Conservation (phyloP, 805 yeast species). For the Zygoascus biomembranicola region DNA sequence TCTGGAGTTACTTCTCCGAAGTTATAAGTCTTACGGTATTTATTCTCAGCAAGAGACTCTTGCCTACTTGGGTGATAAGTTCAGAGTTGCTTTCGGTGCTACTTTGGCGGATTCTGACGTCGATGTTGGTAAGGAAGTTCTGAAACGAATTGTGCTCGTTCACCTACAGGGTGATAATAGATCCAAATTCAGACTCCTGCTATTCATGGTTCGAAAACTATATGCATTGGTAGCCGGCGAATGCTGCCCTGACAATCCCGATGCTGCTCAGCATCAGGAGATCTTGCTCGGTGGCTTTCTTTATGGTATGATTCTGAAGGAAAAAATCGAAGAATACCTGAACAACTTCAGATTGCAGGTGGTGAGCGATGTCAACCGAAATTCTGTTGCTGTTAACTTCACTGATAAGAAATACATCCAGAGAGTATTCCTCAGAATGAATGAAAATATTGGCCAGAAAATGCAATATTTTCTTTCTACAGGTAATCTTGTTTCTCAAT, state of each 20-base stretch:
- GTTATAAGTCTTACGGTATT: slow-evolving; percentile 73
- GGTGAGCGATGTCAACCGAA: slow-evolving; percentile 72
- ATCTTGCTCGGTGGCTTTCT: slow-evolving; percentile 90
- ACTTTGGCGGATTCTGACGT: slow-evolving; percentile 81
- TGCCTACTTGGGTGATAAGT: slow-evolving; percentile 91
- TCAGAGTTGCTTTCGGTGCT: slow-evolving; percentile 86
- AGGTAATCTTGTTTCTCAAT: slow-evolving; percentile 93
- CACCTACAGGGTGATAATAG: slow-evolving; percentile 53
- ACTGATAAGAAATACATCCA: slow-evolving; percentile 75
- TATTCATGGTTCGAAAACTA: slow-evolving; percentile 92
- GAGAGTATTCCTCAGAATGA: slow-evolving; percentile 66
- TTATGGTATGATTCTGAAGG: slow-evolving; percentile 94
- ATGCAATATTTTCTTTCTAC: slow-evolving; percentile 91
- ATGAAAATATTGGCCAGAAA: slow-evolving; percentile 92
- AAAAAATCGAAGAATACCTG: slow-evolving; percentile 89
- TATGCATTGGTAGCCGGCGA: slow-evolving; percentile 95
- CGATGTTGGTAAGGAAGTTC: slow-evolving; percentile 82
- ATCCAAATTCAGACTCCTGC: slow-evolving; percentile 79
- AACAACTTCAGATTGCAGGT: slow-evolving; percentile 65
- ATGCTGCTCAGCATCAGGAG: slow-evolving; percentile 98
- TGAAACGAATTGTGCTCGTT: slow-evolving; percentile 78
- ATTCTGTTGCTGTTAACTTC: slow-evolving; percentile 63
- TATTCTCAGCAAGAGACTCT: slow-evolving; percentile 81
- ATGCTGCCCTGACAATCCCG: slow-evolving; percentile 96
- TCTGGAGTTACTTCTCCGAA: slow-evolving; percentile 82